These are phyloP conservation scores for Podaxis sp. DNA, from an alignment of 768 basidiomycete genomes.

Conservation along the genomic window DNA sequence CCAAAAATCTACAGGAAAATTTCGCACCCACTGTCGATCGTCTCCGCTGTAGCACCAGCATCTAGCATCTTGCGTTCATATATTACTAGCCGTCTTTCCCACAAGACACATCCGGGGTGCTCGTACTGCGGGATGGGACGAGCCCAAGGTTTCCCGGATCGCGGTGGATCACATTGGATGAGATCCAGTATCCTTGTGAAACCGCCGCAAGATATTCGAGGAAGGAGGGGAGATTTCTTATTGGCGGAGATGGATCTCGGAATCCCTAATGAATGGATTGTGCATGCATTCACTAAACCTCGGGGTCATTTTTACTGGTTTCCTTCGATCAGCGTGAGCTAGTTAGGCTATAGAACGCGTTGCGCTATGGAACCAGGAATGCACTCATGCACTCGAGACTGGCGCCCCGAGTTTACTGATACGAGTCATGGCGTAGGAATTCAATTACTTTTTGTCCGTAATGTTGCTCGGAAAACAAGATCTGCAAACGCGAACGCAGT, in stretches of 20 bases:
- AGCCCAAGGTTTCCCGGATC: background rate
- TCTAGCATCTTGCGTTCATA: background rate
- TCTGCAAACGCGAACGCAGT: too few relatives aligned
- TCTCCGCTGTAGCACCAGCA: background rate
- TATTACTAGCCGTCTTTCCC: too few relatives aligned
- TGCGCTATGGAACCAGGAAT: too few relatives aligned
- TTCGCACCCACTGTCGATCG: background rate
- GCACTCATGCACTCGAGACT: too few relatives aligned
- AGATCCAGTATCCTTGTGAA: too few relatives aligned
- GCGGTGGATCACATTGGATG: background rate
- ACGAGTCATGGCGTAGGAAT: too few relatives aligned
- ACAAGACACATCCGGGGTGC: background rate
- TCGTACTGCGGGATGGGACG: background rate
- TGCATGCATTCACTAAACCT: too few relatives aligned
- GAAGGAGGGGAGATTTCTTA: background rate
- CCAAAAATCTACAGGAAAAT: background rate
- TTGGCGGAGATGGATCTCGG: background rate
- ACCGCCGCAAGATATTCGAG: background rate
- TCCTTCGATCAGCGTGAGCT: background rate
- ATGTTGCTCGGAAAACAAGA: too few relatives aligned
- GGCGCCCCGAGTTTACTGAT: too few relatives aligned
- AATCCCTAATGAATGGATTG: background rate
- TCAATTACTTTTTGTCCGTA: too few relatives aligned
- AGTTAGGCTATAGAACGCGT: background rate
- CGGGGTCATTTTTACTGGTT: background rate